Conservation (phyloP, 257 asterid species). For the Striga asiatica region DNA sequence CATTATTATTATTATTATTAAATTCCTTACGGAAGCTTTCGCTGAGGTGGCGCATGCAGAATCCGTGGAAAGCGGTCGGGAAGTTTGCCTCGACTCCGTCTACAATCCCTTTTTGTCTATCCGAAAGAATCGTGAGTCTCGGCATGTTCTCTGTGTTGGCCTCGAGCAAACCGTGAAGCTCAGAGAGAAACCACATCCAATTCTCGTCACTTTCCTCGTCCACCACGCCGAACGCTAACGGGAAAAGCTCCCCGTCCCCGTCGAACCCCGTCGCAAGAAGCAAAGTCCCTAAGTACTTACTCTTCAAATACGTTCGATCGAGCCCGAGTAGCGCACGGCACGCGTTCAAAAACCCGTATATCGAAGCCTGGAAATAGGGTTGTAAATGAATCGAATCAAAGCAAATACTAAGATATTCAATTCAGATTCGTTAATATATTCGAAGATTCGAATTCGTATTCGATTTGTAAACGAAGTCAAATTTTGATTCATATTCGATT, state of each 20-base stretch:
- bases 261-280: conserved; percentile 65
- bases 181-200: conserved; percentile 70
- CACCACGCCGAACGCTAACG: conserved; percentile 66
- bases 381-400: no score
- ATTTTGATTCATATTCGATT: no score
- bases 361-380: conserved; percentile 67
- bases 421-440: no score
- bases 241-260: conserved; percentile 58
- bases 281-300: conserved; percentile 53
- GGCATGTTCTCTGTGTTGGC: conserved; percentile 66
- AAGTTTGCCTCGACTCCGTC: conserved; percentile 56
- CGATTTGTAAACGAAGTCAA: no score
- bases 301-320: conserved; percentile 42
- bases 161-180: conserved; percentile 50
- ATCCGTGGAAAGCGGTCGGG: conserved; percentile 73
- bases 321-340: conserved; percentile 57
- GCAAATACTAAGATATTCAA: no score
- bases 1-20: no score
- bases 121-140: conserved; percentile 53
- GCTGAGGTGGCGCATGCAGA: conserved; percentile 55
- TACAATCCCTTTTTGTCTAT: conserved; percentile 39
- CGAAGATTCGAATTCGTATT: no score
- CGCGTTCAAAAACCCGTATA: conserved; percentile 54
- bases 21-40: conserved; percentile 58
- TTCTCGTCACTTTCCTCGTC: conserved; percentile 57